A percentile compares a stretch with the other conserved stretches of the same genome.
These are phyloP conservation scores for Syzygium oleosum DNA, from an alignment of 345 rosid genomes.

Conservation along the genomic window DNA sequence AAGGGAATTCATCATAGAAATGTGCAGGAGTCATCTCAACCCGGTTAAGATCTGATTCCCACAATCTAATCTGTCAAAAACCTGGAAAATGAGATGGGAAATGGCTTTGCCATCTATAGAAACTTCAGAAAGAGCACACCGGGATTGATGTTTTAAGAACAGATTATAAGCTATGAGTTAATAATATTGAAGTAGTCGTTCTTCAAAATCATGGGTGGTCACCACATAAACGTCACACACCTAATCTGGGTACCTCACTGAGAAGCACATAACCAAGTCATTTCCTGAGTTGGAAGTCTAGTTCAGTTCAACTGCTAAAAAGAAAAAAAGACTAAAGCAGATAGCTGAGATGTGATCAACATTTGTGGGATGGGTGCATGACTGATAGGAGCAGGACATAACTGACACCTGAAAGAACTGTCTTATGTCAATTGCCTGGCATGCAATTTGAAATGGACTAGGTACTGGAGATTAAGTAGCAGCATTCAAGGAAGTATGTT, in stretches of 20 bases:
- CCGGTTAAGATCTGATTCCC: constrained; percentile 94
- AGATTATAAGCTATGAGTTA: not conserved
- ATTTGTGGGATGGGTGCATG: not conserved
- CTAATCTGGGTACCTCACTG: not conserved
- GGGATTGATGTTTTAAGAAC: not conserved
- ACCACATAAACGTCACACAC: not conserved
- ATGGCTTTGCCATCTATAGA: not conserved
- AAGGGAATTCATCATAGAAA: constrained; percentile 80
- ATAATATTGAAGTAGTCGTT: not conserved
- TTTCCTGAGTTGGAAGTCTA: not conserved
- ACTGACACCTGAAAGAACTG: not conserved
- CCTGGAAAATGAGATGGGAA: not conserved
- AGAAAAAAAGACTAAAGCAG: not conserved
- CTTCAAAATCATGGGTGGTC: not conserved
- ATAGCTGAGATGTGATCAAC: not conserved
- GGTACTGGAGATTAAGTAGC: not conserved
- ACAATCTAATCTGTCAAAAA: constrained; percentile 66
- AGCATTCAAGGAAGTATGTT: not conserved
- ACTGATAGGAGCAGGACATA: not conserved
- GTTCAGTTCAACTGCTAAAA: not conserved
- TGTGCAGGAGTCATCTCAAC: constrained; percentile 76
- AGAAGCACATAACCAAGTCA: not conserved
- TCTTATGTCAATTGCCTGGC: not conserved
- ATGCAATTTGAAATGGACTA: not conserved
- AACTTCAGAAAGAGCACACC: not conserved